Evolutionary conservation across 805 yeast genomes (phyloP).

Genomic region (Pichia gijzeniarum): DNA sequence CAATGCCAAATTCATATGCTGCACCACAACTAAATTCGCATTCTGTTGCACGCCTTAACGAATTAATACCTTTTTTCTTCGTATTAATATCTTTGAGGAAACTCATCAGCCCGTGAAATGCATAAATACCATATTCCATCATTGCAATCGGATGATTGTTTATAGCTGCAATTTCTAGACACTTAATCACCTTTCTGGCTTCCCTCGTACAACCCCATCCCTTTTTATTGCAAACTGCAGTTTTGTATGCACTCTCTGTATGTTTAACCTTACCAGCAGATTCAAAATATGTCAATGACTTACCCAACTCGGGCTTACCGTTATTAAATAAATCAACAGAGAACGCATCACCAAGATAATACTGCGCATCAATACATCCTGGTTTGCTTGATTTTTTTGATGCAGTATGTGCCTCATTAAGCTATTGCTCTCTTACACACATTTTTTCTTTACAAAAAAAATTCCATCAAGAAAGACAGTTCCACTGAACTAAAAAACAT

Average conservation of each 20-base stretch:
- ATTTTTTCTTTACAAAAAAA: no score
- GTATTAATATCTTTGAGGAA: conserved; percentile 57
- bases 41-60: conserved; percentile 84
- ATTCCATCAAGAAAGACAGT: no score
- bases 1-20: conserved; percentile 84
- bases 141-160: conserved; percentile 96
- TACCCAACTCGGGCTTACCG: conserved; percentile 71
- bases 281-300: conserved; percentile 71
- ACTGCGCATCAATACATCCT: conserved; percentile 77
- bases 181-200: conserved; percentile 78
- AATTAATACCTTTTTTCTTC: conserved; percentile 82
- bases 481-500: no score
- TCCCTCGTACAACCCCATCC: conserved; percentile 91
- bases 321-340: conserved; percentile 63
- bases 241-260: conserved; percentile 83
- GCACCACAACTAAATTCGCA: conserved; percentile 85
- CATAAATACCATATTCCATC: conserved; percentile 85
- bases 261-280: conserved; percentile 93
- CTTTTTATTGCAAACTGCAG: conserved; percentile 87
- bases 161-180: conserved; percentile 78
- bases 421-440: conserved; percentile 48
- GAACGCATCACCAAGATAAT: conserved; percentile 83
- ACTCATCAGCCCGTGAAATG: conserved; percentile 83
- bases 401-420: conserved; percentile 72
- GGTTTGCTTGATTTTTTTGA: conserved; percentile 29